These are phyloP conservation scores for Croton setiger DNA, from an alignment of 441 rosid species.

Conservation along the genomic window DNA sequence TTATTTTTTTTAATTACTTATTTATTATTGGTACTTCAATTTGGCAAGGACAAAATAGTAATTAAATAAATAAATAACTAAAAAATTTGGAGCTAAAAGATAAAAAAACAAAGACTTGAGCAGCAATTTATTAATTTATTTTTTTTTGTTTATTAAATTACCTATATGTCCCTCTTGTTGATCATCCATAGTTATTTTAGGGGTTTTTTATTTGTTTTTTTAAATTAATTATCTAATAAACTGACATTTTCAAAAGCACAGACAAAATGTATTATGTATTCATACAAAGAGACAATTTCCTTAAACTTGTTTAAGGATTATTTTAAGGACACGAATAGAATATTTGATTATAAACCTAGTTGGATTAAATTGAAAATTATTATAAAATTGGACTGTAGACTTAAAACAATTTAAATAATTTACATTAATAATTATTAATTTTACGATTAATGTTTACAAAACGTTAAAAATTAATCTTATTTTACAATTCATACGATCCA, in stretches of 20 bases:
- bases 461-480: too few relatives aligned
- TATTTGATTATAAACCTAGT: too few relatives aligned
- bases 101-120: constrained; percentile 24
- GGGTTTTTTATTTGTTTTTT: neutral
- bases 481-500: too few relatives aligned
- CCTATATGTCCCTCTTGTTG: constrained; percentile 18
- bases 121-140: constrained; percentile 6
- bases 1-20: constrained; percentile 8
- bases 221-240: neutral
- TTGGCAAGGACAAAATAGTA: neutral
- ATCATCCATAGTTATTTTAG: neutral
- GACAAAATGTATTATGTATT: neutral
- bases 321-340: too few relatives aligned
- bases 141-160: neutral
- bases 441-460: too few relatives aligned
- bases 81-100: constrained; percentile 1
- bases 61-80: constrained; percentile 11
- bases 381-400: too few relatives aligned
- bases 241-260: constrained; percentile 10
- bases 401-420: too few relatives aligned
- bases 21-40: neutral
- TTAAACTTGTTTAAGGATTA: too few relatives aligned
- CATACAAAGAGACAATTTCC: neutral
- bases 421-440: too few relatives aligned
- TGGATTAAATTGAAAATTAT: too few relatives aligned